These are phyloP conservation scores for Corylus heterophylla DNA, from an alignment of 306 rosid species.

Conservation along the genomic window DNA sequence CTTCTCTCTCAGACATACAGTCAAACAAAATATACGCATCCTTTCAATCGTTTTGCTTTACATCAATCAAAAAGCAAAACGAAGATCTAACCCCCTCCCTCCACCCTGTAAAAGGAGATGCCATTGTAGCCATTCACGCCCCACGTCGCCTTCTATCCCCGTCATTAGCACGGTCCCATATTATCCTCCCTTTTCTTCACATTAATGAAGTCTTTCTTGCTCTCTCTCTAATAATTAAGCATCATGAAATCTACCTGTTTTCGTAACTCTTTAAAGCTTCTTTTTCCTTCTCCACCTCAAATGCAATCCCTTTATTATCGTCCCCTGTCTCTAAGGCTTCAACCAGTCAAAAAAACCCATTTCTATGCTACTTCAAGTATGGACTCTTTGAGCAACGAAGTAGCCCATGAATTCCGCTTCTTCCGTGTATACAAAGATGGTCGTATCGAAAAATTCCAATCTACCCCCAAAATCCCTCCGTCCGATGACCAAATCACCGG, in stretches of 20 bases:
- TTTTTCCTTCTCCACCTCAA: neutral
- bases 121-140: neutral
- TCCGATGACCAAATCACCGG: conserved; percentile 22
- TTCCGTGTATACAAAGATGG: conserved; percentile 34
- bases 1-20: too few species aligned
- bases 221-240: neutral
- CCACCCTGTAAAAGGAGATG: too few species aligned
- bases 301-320: neutral
- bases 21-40: too few species aligned
- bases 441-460: conserved; percentile 10
- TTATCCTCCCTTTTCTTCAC: neutral
- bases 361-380: neutral
- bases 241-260: neutral
- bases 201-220: neutral
- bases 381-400: conserved; percentile 7
- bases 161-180: neutral
- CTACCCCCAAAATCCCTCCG: conserved; percentile 18
- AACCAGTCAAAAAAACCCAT: neutral
- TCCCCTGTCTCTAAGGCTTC: neutral
- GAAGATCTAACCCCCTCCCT: neutral
- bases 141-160: neutral
- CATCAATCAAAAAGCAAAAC: neutral
- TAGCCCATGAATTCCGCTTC: conserved; percentile 31
- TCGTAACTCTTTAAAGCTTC: neutral
- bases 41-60: neutral